Evolutionary conservation across 768 basidiomycete species (phyloP).

Genomic region (Serendipita indica): DNA sequence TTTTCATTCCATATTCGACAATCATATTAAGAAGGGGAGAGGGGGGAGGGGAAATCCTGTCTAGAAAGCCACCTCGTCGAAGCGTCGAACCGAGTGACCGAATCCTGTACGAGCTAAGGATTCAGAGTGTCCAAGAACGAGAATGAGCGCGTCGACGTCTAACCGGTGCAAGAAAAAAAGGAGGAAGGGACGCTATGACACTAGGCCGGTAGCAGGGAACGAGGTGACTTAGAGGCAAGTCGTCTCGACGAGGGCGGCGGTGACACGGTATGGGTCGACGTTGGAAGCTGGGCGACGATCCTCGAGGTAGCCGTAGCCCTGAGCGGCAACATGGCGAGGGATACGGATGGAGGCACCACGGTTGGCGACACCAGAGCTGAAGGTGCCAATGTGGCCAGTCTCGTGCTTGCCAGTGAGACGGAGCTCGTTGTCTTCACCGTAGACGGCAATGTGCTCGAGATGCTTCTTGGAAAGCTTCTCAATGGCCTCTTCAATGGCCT

Average conservation of each 20-base stretch:
- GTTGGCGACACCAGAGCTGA: conserved; percentile 93
- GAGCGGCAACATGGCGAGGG: conserved; percentile 79
- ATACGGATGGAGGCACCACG: conserved; percentile 96
- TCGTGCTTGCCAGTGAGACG: conserved; percentile 94
- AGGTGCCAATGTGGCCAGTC: conserved; percentile 83
- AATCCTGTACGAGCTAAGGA: too few species aligned
- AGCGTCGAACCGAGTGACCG: not conserved
- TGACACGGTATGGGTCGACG: conserved; percentile 95
- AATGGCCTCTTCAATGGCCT: conserved; percentile 81
- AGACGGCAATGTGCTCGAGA: conserved; percentile 90
- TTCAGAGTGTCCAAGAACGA: too few species aligned
- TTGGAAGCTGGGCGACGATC: conserved; percentile 97
- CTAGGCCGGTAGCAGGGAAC: not conserved
- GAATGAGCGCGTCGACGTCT: too few species aligned
- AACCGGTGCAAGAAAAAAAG: too few species aligned
- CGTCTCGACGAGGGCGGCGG: conserved; percentile 77
- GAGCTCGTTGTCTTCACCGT: conserved; percentile 95
- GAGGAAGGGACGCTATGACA: too few species aligned
- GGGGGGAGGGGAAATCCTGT: not conserved
- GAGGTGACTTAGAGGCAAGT: conserved; percentile 29
- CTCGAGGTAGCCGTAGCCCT: conserved; percentile 92
- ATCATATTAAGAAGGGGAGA: not conserved
- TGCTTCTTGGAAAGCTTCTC: conserved; percentile 85
- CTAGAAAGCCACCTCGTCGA: not conserved
- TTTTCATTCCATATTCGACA: too few species aligned